A percentile compares a stretch with the other conserved stretches of the same genome.
phyloP scores from a whole-genome alignment of 306 rosid genomes.

The Chamaecrista fasciculata region DNA sequence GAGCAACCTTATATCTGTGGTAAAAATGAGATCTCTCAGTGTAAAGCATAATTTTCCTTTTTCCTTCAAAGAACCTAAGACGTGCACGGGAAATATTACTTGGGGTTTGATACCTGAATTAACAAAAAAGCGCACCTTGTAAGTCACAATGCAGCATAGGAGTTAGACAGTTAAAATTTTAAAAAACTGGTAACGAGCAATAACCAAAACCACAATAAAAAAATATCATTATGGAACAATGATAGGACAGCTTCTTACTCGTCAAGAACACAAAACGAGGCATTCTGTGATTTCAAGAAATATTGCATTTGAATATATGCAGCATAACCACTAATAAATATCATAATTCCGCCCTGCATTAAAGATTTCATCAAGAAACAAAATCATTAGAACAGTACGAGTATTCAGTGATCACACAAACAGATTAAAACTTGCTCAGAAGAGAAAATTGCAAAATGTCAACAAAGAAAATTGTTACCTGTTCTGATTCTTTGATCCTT shows the following conservation, averaged over 20 bases:
- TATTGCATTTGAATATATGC: constrained; percentile 77
- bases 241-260: constrained; percentile 63
- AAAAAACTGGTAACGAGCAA: neutral
- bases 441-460: constrained; percentile 3
- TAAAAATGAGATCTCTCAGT: constrained; percentile 92
- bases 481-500: constrained; percentile 67
- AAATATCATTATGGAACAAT: neutral
- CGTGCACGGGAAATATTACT: constrained; percentile 85
- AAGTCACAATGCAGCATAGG: constrained; percentile 19
- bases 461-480: constrained; percentile 43
- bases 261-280: constrained; percentile 87
- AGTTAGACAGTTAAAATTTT: neutral
- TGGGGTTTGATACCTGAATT: constrained; percentile 69
- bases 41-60: constrained; percentile 77
- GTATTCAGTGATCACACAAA: constrained; percentile 6
- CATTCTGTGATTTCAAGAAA: constrained; percentile 75
- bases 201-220: constrained; percentile 1
- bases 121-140: constrained; percentile 21
- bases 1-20: constrained; percentile 81
- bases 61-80: constrained; percentile 76
- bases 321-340: constrained; percentile 79
- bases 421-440: neutral
- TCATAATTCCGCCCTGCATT: constrained; percentile 82
- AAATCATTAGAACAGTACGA: neutral
- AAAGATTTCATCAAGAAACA: constrained; percentile 21